phyloP scores from a whole-genome alignment of 1,139 yeast genomes.

The Eremothecium gossypii region DNA sequence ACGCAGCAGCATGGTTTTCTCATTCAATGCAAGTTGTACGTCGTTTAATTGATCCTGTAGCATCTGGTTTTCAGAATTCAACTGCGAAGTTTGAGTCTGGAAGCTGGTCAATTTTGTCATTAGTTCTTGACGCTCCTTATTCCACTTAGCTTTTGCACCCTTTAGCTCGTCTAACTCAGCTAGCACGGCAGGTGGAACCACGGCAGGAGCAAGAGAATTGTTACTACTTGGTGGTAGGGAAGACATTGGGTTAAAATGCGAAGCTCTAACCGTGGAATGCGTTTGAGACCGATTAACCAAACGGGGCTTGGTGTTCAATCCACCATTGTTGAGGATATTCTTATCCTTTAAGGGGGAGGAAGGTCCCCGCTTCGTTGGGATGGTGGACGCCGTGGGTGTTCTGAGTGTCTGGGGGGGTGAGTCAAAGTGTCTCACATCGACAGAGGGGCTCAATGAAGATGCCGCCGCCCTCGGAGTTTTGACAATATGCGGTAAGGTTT shows the following conservation, averaged over 20 bases:
- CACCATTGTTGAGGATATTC: background rate
- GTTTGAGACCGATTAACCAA: background rate
- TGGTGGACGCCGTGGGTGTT: constrained; percentile 18
- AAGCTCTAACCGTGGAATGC: background rate
- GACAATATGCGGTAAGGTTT: background rate
- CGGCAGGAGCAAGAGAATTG: background rate
- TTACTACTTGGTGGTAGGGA: background rate
- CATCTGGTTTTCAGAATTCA: constrained; percentile 34
- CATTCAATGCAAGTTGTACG: constrained; percentile 16
- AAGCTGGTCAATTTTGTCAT: constrained; percentile 10
- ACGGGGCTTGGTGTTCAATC: background rate
- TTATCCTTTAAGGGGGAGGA: constrained; percentile 49
- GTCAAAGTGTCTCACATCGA: background rate
- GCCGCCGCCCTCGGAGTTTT: too few species aligned
- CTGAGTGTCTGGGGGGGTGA: background rate
- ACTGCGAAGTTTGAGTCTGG: constrained; percentile 13
- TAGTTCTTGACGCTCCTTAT: constrained; percentile 36
- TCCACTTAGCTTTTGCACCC: constrained; percentile 45
- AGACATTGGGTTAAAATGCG: background rate
- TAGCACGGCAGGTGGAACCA: constrained; percentile 5
- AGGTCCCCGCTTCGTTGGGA: constrained; percentile 60
- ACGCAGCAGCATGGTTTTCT: constrained; percentile 17
- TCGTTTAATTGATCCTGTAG: constrained; percentile 36
- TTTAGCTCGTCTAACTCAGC: constrained; percentile 46
- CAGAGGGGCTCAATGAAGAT: background rate